Percentiles rank a stretch among this genome's conserved stretches.
These are phyloP conservation scores for Paracoccidioides brasiliensis DNA, from an alignment of 2,329 filamentous ascomycete genomes.

Conservation along the genomic window DNA sequence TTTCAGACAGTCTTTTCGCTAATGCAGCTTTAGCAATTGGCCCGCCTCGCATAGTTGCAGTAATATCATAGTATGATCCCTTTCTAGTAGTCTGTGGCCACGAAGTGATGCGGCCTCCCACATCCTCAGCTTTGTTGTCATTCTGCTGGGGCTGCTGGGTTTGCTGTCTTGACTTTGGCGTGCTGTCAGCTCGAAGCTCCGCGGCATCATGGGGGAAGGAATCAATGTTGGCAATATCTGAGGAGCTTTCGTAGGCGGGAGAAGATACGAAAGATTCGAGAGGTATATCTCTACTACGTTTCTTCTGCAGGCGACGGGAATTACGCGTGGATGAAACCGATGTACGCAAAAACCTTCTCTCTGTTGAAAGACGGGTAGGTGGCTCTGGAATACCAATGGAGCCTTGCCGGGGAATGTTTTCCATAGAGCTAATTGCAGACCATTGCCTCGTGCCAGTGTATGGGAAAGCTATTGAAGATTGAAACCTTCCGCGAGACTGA, in stretches of 20 bases:
- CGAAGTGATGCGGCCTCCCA: background rate
- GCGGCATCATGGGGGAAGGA: background rate
- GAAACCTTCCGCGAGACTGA: constrained; percentile 2
- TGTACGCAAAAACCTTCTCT: background rate
- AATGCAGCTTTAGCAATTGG: background rate
- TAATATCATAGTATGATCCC: background rate
- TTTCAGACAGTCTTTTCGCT: background rate
- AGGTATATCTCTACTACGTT: background rate
- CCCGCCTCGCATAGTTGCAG: background rate
- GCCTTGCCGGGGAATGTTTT: background rate
- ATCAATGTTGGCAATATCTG: background rate
- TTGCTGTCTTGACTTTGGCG: background rate
- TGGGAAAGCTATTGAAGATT: background rate
- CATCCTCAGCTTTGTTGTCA: background rate
- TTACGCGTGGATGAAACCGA: background rate
- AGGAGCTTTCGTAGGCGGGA: background rate
- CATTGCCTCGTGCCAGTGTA: background rate
- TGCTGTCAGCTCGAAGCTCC: background rate
- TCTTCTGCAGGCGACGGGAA: constrained; percentile 1
- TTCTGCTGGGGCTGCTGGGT: background rate
- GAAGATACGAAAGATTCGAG: background rate
- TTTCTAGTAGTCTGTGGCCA: background rate
- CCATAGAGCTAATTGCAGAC: background rate
- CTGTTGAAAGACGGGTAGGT: background rate
- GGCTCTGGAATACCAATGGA: background rate